Evolutionary conservation across 2,329 filamentous ascomycete genomes (phyloP).

Genomic region (Nannizziopsis arthrosporioides): DNA sequence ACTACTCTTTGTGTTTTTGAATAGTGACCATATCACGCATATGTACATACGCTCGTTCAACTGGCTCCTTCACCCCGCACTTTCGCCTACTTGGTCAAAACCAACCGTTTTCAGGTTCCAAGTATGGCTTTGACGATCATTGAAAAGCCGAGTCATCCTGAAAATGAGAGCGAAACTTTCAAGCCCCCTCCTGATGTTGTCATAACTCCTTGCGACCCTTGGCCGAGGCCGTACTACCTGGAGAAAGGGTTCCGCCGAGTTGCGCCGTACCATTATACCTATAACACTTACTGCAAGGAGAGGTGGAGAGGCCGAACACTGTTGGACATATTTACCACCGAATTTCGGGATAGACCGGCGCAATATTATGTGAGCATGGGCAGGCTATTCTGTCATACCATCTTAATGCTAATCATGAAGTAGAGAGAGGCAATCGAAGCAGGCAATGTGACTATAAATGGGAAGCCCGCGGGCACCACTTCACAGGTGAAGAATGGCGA

Average conservation of each 20-base stretch:
- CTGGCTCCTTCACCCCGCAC: slow-evolving; percentile 32
- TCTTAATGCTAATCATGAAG: background rate
- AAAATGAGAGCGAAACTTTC: slow-evolving; percentile 18
- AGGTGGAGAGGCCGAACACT: slow-evolving; percentile 75
- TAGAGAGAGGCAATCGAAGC: slow-evolving; percentile 63
- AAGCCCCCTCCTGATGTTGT: slow-evolving; percentile 21
- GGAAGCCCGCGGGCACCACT: slow-evolving; percentile 54
- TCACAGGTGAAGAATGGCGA: slow-evolving; percentile 78
- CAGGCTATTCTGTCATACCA: background rate
- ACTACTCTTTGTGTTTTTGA: background rate
- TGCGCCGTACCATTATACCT: slow-evolving; percentile 79
- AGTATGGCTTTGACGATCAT: slow-evolving; percentile 30
- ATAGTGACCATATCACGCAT: background rate
- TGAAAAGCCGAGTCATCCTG: slow-evolving; percentile 14
- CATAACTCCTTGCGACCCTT: slow-evolving; percentile 35
- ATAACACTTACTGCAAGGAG: slow-evolving; percentile 90
- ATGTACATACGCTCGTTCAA: background rate
- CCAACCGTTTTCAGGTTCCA: slow-evolving; percentile 25
- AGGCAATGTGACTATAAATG: slow-evolving; percentile 71
- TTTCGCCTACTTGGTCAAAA: slow-evolving; percentile 30
- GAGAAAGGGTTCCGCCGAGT: slow-evolving; percentile 75
- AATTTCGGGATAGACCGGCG: slow-evolving; percentile 77
- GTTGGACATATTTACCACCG: slow-evolving; percentile 76
- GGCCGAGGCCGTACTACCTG: slow-evolving; percentile 65
- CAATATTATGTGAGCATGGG: slow-evolving; percentile 64